Base-by-base conservation (phyloP, 768 basidiomycete genomes). In the Tulasnella sp. region DNA sequence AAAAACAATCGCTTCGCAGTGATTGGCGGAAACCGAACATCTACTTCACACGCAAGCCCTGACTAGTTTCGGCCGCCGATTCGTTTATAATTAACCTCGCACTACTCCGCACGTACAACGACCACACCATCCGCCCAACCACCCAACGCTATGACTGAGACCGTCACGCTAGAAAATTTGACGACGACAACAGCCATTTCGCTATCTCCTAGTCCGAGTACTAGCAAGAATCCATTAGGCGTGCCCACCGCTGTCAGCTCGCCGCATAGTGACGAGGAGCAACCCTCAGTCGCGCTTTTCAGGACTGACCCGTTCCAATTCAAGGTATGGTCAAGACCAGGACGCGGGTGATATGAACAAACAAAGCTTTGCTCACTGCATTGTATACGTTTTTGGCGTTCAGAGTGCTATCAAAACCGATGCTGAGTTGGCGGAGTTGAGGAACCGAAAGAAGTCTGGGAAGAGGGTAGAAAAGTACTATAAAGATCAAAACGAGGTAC, bases 391-490 rank as follows among this genome's bases (percentile, higher is more conserved):
- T 19, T 43, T 25, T 17, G 9, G 49, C 42, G 17, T 27, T 40
- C 31, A 77, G 53, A 73, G 69, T 59, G 82, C 79, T 9, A 59
- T 84, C 59, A 75, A 83, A 63, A 70, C 79, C 8, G 79, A 82
- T 40, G 76, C 75, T 36, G 75, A 86, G 62, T 77, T 91, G 42
- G 67, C 70, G n/a, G 76, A 73, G 50, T 67, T 91, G 36, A 78
- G 84, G 49, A 72, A 65, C 48, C 74, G 75, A 32, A 73, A 75
- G 25, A 80, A 73, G 66, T 74, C 70, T 25, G 82, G 83, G 55
- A 86, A 80, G 67, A 69, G 70, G 19, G 67, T 88, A 45, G 86
- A 79, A 49, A 71, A 69, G 43, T 87, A 82, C 65, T 84, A 88
- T 50, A 68, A 73, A 41, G 77, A 72, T 59, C 85, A 91, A 67